Base-by-base conservation (phyloP, 2,329 filamentous ascomycete species). In the Dactylonectria macrodidyma region DNA sequence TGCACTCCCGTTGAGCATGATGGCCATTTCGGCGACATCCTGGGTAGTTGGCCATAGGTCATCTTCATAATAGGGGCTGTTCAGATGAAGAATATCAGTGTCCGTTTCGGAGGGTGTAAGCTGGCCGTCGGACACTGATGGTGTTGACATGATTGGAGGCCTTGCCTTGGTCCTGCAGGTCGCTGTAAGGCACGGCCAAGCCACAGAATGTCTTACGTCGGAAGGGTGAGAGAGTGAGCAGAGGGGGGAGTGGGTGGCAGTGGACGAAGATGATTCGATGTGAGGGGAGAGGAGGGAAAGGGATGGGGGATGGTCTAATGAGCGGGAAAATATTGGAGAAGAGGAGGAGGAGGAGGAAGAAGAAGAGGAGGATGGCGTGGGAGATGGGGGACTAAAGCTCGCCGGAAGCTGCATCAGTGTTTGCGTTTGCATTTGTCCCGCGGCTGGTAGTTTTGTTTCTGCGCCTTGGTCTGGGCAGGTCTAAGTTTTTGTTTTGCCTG, bases 81-180 rank as follows among this genome's bases (percentile, higher is more conserved):
- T 54, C 41, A 62, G 34, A 51, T 71, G 71, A 47, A 71, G 71
- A 34, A 76, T 67, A 58, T 75, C 73, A 12, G 74, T 75, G 54
- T 76, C 74, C 11, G 73, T 76, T 51, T 76, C 74, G 30, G 74
- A 73, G 7, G 74, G 74, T 50, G 74, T 76, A 33, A 76, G 69
- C 68, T 73, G 74, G 47, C 74, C 74, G 65, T 76, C 73, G 56
- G 73, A 76, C 62, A 76, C 65, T 65, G 74, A 76, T 10, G 73
- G 74, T 63, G 70, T 71, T 30, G 74, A 76, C 74, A 76, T 76
- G 67, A 71, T 72, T 71, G 69, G 71, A 65, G 71, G 69, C 68
- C 62, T 54, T 56, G 46, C 59, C 44, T 63, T 73, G 71, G 67
- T 73, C 62, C 62, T 76, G 72, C 74, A 75, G 73, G 68, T 62